These are phyloP conservation scores for Nissolia schottii DNA, from an alignment of 306 rosid species.

Conservation along the genomic window DNA sequence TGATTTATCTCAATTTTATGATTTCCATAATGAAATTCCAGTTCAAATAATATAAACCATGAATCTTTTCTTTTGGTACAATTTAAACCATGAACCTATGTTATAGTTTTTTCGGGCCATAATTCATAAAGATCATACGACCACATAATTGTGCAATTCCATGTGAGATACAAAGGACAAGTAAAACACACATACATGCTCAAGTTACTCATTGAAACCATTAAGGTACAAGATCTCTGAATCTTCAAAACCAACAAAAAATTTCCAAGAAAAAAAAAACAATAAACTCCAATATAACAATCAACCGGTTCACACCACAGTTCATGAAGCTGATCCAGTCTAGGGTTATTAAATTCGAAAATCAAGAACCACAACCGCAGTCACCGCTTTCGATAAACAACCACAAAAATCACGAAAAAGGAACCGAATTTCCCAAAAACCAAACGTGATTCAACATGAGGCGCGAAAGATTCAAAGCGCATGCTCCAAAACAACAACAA, in stretches of 20 bases:
- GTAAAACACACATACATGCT: background rate
- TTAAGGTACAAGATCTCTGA: background rate
- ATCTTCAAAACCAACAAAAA: background rate
- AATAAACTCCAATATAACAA: background rate
- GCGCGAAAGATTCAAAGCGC: background rate
- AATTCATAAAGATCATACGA: background rate
- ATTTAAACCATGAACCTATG: background rate
- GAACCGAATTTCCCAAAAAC: background rate
- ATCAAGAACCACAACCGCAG: background rate
- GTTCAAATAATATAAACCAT: background rate
- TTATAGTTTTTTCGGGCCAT: background rate
- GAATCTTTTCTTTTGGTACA: background rate
- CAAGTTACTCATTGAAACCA: background rate
- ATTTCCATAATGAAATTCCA: background rate
- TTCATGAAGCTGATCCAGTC: constrained; percentile 25
- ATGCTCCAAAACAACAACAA: background rate
- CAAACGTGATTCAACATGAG: background rate
- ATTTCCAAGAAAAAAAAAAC: background rate
- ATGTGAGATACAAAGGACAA: background rate
- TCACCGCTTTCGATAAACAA: background rate
- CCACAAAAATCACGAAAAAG: background rate
- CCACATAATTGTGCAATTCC: background rate
- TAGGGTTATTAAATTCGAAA: constrained; percentile 29
- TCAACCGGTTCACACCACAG: background rate
- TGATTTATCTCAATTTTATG: background rate